Conservation (phyloP, 2,329 filamentous ascomycete genomes). For the Trichoderma asperellum region DNA sequence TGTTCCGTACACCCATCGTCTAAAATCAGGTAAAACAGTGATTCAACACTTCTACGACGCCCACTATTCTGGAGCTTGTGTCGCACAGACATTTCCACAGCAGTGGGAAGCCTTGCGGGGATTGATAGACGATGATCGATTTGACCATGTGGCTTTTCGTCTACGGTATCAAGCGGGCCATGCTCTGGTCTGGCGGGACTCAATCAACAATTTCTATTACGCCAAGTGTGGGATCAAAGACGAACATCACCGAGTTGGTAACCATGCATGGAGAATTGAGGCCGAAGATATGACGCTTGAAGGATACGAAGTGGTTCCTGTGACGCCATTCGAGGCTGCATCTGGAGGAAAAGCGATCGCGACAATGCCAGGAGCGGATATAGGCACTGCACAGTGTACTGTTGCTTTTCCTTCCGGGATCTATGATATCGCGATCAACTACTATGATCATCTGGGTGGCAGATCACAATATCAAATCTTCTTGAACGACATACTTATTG, state of each 20-base stretch:
- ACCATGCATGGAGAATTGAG: neutral
- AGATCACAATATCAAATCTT: neutral
- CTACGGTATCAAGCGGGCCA: neutral
- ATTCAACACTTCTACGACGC: conserved; percentile 5
- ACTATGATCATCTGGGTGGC: neutral
- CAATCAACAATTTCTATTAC: conserved; percentile 2
- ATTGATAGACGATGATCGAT: conserved; percentile 3
- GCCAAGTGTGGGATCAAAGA: neutral
- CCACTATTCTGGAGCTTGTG: neutral
- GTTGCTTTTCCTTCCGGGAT: neutral
- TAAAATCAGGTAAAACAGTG: conserved; percentile 1
- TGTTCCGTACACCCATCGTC: neutral
- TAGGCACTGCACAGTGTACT: neutral
- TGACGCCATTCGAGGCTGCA: conserved; percentile 10
- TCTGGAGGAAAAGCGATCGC: neutral
- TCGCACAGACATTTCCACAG: neutral
- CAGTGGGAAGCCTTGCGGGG: neutral
- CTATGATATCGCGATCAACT: neutral
- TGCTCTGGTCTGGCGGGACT: conserved; percentile 3
- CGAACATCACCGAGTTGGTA: neutral
- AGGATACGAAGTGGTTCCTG: neutral
- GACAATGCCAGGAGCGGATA: neutral
- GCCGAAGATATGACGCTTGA: neutral
- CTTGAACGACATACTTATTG: neutral
- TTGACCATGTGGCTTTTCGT: conserved; percentile 1